Evolutionary conservation across 192 early-diverging fungal genomes (phyloP).

Genomic region (Coemansia sp.): DNA sequence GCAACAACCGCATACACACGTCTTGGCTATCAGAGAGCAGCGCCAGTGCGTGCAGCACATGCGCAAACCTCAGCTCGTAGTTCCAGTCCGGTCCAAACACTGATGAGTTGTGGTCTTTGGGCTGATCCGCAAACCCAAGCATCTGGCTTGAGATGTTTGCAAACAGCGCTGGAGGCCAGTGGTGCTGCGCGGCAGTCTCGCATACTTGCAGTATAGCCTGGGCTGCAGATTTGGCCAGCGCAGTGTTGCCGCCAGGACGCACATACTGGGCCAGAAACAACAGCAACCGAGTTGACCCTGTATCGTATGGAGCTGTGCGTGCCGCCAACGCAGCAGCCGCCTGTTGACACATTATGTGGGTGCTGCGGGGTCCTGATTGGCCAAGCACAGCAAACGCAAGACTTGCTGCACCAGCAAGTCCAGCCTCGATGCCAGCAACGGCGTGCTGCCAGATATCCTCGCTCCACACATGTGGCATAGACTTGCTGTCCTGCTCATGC

Average conservation of each 20-base stretch:
- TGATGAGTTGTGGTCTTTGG: background rate
- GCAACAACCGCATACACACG: conserved; percentile 9
- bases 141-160: background rate
- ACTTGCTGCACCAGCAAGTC: conserved; percentile 29
- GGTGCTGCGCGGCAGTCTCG: conserved; percentile 17
- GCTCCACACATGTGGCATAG: background rate
- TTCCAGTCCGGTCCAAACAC: conserved; percentile 26
- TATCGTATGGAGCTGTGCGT: conserved; percentile 7
- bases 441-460: conserved; percentile 41
- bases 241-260: conserved; percentile 2
- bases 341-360: conserved; percentile 28
- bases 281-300: conserved; percentile 17
- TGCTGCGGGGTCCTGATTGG: background rate
- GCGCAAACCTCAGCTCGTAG: conserved; percentile 28
- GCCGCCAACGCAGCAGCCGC: conserved; percentile 30
- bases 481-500: background rate
- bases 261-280: conserved; percentile 32
- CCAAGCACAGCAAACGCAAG: conserved; percentile 29
- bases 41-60: conserved; percentile 25
- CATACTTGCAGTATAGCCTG: conserved; percentile 24
- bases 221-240: background rate
- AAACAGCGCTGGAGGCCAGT: conserved; percentile 31
- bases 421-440: conserved; percentile 31
- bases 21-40: conserved; percentile 7
- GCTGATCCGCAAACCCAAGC: conserved; percentile 5